phyloP scores from a whole-genome alignment of 2,329 filamentous ascomycete species.

The Diaporthe batatas region DNA sequence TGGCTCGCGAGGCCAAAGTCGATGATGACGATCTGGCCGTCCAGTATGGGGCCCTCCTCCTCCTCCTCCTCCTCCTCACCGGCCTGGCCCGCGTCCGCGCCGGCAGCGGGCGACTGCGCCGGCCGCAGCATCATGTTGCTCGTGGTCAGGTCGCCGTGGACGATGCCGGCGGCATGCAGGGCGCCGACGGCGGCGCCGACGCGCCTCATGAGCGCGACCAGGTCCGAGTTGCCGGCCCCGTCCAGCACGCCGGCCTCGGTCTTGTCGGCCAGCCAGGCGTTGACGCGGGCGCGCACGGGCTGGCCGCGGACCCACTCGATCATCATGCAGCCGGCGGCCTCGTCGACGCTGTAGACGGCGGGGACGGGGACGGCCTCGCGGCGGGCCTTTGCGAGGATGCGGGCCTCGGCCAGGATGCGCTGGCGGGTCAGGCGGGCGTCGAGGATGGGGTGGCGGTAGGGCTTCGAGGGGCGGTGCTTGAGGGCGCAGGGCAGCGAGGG shows the following conservation, averaged over 20 bases:
- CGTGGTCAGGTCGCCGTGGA: constrained; percentile 96
- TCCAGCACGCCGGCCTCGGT: constrained; percentile 46
- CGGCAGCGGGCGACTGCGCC: constrained; percentile 42
- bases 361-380: constrained; percentile 87
- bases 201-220: constrained; percentile 74
- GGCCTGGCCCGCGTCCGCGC: constrained; percentile 41
- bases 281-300: constrained; percentile 78
- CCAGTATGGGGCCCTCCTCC: constrained; percentile 52
- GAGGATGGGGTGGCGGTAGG: constrained; percentile 90
- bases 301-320: constrained; percentile 87
- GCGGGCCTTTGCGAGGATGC: constrained; percentile 83
- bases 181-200: constrained; percentile 80
- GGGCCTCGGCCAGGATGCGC: constrained; percentile 88
- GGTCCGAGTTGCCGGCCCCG: constrained; percentile 59
- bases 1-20: constrained; percentile 93
- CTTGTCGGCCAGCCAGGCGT: constrained; percentile 71
- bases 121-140: constrained; percentile 91
- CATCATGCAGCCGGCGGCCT: constrained; percentile 78
- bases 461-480: constrained; percentile 92
- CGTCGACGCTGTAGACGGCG: constrained; percentile 78
- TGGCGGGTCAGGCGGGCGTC: constrained; percentile 89
- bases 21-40: constrained; percentile 88
- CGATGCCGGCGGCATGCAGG: constrained; percentile 86
- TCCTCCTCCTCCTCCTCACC: constrained; percentile 41
- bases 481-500: constrained; percentile 79